Conservation (phyloP, 768 basidiomycete species). For the Mrakia hoshinonis region DNA sequence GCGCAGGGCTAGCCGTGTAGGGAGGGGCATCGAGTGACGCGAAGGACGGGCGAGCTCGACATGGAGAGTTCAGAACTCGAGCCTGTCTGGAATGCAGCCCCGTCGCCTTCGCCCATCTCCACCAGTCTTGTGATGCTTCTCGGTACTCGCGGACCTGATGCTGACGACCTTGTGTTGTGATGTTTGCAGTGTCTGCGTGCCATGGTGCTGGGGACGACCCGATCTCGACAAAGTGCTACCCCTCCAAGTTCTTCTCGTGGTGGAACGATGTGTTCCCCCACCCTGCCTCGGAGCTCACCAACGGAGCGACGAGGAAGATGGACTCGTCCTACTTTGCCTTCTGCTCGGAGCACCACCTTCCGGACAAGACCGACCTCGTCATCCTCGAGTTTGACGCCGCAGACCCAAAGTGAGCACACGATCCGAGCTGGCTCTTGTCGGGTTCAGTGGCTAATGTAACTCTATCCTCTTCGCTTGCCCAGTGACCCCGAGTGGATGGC, state of each 20-base stretch:
- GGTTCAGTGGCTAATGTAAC: too few relatives aligned
- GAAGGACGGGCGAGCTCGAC: not conserved
- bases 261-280: constrained; percentile 98
- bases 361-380: constrained; percentile 86
- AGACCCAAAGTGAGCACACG: constrained; percentile 62
- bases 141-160: not conserved
- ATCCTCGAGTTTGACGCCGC: constrained; percentile 91
- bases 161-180: not conserved
- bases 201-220: constrained; percentile 90
- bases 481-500: constrained; percentile 66
- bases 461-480: constrained; percentile 7
- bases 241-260: constrained; percentile 92
- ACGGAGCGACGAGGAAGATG: constrained; percentile 76
- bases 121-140: too few relatives aligned
- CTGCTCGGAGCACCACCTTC: constrained; percentile 86
- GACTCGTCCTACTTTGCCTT: constrained; percentile 91
- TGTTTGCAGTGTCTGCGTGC: constrained; percentile 68
- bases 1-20: not conserved
- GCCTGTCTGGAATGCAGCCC: not conserved
- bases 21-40: not conserved
- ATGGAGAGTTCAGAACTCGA: not conserved
- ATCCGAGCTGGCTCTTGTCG: too few relatives aligned
- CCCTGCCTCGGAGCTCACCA: constrained; percentile 93
- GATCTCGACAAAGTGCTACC: constrained; percentile 74
- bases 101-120: too few relatives aligned